phyloP scores from a whole-genome alignment of 352 stramenopile genomes.

The Globisporangium acanthophoron region DNA sequence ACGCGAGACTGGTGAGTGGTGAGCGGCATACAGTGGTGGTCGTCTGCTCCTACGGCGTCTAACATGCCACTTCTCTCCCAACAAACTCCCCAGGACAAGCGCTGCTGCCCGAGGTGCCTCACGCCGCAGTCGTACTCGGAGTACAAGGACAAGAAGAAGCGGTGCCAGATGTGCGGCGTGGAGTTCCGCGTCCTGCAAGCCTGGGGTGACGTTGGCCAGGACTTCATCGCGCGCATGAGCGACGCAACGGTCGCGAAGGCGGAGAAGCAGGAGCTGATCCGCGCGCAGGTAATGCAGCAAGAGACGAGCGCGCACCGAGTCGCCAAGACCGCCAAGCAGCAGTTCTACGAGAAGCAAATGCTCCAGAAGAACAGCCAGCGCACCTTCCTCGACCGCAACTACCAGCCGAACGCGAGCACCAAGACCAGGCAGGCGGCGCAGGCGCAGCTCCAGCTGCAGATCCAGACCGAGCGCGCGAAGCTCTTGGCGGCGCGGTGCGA shows the following conservation, averaged over 20 bases:
- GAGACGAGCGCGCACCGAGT: conserved; percentile 29
- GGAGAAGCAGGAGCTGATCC: conserved; percentile 49
- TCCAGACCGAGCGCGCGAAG: conserved; percentile 29
- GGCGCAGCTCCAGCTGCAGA: conserved; percentile 27
- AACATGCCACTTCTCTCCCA: background rate
- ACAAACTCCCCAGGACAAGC: conserved; percentile 51
- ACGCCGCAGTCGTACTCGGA: conserved; percentile 75
- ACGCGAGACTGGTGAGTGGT: conserved; percentile 35
- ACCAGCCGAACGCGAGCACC: conserved; percentile 30
- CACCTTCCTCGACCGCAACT: conserved; percentile 66
- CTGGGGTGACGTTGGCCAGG: conserved; percentile 63
- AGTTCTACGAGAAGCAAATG: conserved; percentile 65
- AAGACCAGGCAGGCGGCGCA: conserved; percentile 62
- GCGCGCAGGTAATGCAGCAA: conserved; percentile 27
- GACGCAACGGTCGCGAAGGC: conserved; percentile 33
- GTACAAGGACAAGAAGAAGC: conserved; percentile 85
- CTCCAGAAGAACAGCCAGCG: conserved; percentile 41
- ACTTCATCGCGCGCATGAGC: conserved; percentile 59
- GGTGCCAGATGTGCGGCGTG: conserved; percentile 70
- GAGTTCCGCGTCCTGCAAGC: conserved; percentile 69
- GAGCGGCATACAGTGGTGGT: background rate
- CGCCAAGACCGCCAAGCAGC: conserved; percentile 48
- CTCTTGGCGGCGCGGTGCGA: conserved; percentile 6
- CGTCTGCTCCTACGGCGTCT: conserved; percentile 1
- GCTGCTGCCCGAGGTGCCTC: conserved; percentile 63